These are phyloP conservation scores for Arxiozyma bovina DNA, from an alignment of 1,139 yeast genomes.

Conservation along the genomic window DNA sequence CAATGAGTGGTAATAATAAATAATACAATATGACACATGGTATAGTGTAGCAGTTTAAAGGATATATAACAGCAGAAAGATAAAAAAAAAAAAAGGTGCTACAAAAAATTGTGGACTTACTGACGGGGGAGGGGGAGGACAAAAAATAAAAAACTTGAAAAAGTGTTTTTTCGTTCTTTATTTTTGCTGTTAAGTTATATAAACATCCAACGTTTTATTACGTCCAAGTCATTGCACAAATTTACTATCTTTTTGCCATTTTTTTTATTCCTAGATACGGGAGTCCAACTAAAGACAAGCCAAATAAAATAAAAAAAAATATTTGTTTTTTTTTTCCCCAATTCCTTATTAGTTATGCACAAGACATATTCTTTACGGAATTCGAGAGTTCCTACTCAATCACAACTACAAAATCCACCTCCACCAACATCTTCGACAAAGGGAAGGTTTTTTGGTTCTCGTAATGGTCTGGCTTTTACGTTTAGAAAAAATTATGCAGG, in stretches of 20 bases:
- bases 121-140: no score
- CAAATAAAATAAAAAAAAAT: no score
- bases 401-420: conserved; percentile 88
- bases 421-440: conserved; percentile 90
- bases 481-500: conserved; percentile 89
- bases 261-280: not conserved
- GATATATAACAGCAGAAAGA: no score
- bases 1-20: no score
- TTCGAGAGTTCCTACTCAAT: conserved; percentile 90
- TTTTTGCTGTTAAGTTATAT: not conserved
- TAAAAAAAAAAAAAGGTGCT: no score
- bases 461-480: conserved; percentile 72
- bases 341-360: conserved; percentile 51
- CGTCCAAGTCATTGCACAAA: no score
- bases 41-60: no score
- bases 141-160: not conserved
- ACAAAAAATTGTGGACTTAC: no score
- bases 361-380: conserved; percentile 96
- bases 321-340: not conserved
- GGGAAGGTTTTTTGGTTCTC: conserved; percentile 88
- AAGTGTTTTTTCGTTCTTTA: not conserved
- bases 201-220: no score
- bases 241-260: no score
- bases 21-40: no score
- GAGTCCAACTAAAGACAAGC: not conserved